Percentiles rank a stretch among this genome's conserved stretches.
These are phyloP conservation scores for Mentha longifolia DNA, from an alignment of 257 asterid genomes.

Conservation along the genomic window DNA sequence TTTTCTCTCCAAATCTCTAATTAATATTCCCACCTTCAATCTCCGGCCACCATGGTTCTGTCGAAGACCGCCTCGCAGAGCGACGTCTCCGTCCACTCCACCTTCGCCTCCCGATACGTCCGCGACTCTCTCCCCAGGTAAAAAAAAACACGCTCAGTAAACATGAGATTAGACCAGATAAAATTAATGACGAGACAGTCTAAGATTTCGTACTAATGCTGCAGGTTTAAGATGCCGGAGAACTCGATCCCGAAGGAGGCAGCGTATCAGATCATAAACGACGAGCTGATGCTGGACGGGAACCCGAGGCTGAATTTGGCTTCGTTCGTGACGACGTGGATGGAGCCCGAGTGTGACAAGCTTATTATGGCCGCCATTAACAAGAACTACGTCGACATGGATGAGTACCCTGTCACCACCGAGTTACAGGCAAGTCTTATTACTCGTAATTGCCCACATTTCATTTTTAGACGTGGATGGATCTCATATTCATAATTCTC, in stretches of 20 bases:
- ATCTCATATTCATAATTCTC: too few species aligned
- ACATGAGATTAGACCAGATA: too few species aligned
- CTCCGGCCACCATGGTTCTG: slow-evolving; percentile 59
- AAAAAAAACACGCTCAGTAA: too few species aligned
- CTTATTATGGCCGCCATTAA: slow-evolving; percentile 76
- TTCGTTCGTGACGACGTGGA: slow-evolving; percentile 93
- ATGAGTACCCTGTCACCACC: slow-evolving; percentile 93
- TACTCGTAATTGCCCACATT: too few species aligned
- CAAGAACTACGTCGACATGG: slow-evolving; percentile 94
- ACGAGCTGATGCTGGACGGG: slow-evolving; percentile 96
- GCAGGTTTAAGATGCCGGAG: slow-evolving; percentile 76
- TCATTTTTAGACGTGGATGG: too few species aligned
- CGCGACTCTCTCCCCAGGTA: slow-evolving; percentile 76
- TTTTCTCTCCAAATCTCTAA: not conserved
- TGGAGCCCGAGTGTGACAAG: slow-evolving; percentile 97
- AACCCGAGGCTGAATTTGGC: slow-evolving; percentile 91
- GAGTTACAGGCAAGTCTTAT: slow-evolving; percentile 68
- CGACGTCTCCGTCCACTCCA: slow-evolving; percentile 69
- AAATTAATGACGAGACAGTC: too few species aligned
- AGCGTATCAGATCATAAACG: slow-evolving; percentile 88
- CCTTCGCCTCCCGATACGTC: slow-evolving; percentile 91
- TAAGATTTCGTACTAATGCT: too few species aligned
- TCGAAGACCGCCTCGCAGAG: slow-evolving; percentile 60
- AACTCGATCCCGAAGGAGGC: slow-evolving; percentile 95
- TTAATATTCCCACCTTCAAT: not conserved